Evolutionary conservation across 2,329 filamentous ascomycete genomes (phyloP), one percentile per base, ranked within the genome.

Genomic region (Phyllosticta paracitricarpa): DNA sequence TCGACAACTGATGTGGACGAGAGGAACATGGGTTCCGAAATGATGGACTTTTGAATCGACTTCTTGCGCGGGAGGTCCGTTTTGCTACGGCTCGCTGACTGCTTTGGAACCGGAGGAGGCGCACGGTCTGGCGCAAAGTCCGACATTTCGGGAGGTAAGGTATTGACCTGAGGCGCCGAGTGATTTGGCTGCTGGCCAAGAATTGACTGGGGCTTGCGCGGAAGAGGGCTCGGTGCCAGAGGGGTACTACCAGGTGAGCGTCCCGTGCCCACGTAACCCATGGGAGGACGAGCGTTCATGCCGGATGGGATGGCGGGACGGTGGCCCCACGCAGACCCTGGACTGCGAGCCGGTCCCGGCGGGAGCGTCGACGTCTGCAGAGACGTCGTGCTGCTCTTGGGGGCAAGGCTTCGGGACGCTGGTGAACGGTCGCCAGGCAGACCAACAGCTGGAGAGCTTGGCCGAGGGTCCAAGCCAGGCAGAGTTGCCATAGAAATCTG

Each of bases 1-100:
- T 84, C 82, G 28, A 85, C 78, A 54, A 82, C 81, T 2, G 81
- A 84, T 3, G 84, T 86, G 9, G 77, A 77, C 1, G 78, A 81
- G 26, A 81, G 67, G 63, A 82, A 76, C 3, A 74, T 75, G 0
- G 84, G 84, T 66, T 87, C 84, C 2, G 83, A 85, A 57, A 87
- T 87, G 62, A 82, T 80, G 12, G 77, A 75, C 71, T 87, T 87
- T 64, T 81, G 80, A 56, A 87, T 77, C 0, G 79, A 77, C 66
- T 81, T 81, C 74, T 85, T 86, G 48, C 82, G 78, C 71, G 55
- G 67, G 59, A 63, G 65, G 62, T 17, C 30, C 9, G 24, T 51
- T 8, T 40, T 19, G 59, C 12, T 12, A 26, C 70, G 68, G 64
- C 73, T 73, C 10, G 68, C 68, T 10, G 74, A 64, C 17, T 71